phyloP scores from a whole-genome alignment of 805 yeast species.

The Pichia eremophila region DNA sequence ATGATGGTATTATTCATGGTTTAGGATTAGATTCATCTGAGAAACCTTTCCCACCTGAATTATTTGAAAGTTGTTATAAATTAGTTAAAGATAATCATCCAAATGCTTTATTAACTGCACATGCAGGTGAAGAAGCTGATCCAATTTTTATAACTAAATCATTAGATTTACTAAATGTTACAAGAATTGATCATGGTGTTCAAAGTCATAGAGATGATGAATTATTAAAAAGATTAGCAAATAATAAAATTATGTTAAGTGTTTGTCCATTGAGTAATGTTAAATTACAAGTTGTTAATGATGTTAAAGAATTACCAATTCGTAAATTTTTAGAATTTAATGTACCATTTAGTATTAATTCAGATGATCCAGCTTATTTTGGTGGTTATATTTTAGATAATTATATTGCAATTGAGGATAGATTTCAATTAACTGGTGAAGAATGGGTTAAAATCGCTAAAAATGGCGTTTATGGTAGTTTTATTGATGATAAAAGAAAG shows the following conservation, averaged over 20 bases:
- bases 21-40: slow-evolving; percentile 80
- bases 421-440: slow-evolving; percentile 50
- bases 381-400: slow-evolving; percentile 80
- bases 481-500: slow-evolving; percentile 55
- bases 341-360: slow-evolving; percentile 67
- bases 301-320: slow-evolving; percentile 61
- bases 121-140: slow-evolving; percentile 87
- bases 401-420: slow-evolving; percentile 54
- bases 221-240: slow-evolving; percentile 48
- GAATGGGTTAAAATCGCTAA: slow-evolving; percentile 59
- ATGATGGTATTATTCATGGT: slow-evolving; percentile 57
- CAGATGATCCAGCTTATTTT: slow-evolving; percentile 76
- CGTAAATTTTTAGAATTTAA: slow-evolving; percentile 46
- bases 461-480: slow-evolving; percentile 63
- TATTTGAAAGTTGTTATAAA: slow-evolving; percentile 56
- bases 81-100: slow-evolving; percentile 39
- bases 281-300: slow-evolving; percentile 62
- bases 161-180: slow-evolving; percentile 47
- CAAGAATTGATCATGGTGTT: slow-evolving; percentile 77
- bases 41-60: slow-evolving; percentile 64
- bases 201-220: slow-evolving; percentile 47
- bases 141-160: slow-evolving; percentile 55
- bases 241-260: slow-evolving; percentile 47
- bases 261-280: slow-evolving; percentile 75
- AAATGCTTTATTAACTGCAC: slow-evolving; percentile 62